Conservation (phyloP, 371 early-diverging fungal genomes). For the Mucor saturninus region DNA sequence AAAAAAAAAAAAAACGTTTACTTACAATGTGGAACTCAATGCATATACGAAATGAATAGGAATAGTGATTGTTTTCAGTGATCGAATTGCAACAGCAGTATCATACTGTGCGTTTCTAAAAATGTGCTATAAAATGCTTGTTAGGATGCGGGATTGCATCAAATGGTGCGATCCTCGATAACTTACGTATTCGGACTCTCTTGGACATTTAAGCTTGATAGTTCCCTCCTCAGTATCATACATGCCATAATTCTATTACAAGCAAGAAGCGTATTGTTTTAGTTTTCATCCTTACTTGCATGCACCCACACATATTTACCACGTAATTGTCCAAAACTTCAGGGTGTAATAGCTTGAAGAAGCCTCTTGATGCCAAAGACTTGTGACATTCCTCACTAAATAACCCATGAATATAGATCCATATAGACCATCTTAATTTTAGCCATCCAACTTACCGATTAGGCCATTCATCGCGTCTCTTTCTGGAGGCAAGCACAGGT, state of each 20-base stretch:
- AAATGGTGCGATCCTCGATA: not conserved
- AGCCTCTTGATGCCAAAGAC: conserved; percentile 26
- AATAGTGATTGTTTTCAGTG: conserved; percentile 5
- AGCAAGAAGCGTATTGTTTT: not conserved
- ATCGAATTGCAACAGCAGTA: conserved; percentile 14
- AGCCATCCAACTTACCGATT: conserved; percentile 23
- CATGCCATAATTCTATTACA: conserved; percentile 40
- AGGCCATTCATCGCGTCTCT: conserved; percentile 37
- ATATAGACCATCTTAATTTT: not conserved
- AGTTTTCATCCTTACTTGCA: not conserved
- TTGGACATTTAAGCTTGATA: conserved; percentile 42
- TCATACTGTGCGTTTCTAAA: conserved; percentile 20
- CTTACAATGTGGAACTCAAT: conserved; percentile 27
- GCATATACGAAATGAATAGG: conserved; percentile 31
- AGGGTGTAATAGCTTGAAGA: conserved; percentile 44
- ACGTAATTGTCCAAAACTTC: conserved; percentile 46
- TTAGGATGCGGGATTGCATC: too few species aligned
- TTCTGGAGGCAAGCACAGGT: conserved; percentile 23
- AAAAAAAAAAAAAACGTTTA: too few species aligned
- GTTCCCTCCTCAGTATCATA: conserved; percentile 51
- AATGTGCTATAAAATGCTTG: conserved; percentile 21
- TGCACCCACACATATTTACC: conserved; percentile 20
- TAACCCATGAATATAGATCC: not conserved
- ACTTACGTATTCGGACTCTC: conserved; percentile 50
- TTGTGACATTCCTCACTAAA: conserved; percentile 38